Conservation (phyloP, 2,329 filamentous ascomycete genomes). For the Whalleya microplaca region DNA sequence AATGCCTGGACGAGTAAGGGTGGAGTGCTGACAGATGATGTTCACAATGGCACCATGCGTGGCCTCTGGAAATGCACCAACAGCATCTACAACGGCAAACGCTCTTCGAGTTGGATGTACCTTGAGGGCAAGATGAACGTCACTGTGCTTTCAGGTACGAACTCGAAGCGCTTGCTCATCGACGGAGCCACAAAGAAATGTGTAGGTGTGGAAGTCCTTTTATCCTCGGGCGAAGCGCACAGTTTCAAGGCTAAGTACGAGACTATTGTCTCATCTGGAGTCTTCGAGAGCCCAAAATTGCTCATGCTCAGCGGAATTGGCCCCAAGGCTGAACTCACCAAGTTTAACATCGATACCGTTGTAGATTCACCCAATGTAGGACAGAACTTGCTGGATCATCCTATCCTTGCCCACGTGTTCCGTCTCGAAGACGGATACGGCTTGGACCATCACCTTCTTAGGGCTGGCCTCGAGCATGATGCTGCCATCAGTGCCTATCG, state of each 20-base stretch:
- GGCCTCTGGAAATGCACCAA: conserved; percentile 58
- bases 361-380: conserved; percentile 65
- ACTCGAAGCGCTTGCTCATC: conserved; percentile 59
- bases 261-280: conserved; percentile 54
- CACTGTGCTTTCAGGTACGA: conserved; percentile 50
- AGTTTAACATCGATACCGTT: conserved; percentile 57
- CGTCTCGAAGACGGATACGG: conserved; percentile 46
- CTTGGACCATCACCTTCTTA: conserved; percentile 46
- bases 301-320: conserved; percentile 69
- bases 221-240: conserved; percentile 43
- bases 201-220: conserved; percentile 52
- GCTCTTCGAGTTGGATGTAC: conserved; percentile 55
- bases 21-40: conserved; percentile 53
- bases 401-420: conserved; percentile 55
- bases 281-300: conserved; percentile 67
- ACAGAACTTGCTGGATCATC: conserved; percentile 66
- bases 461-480: conserved; percentile 40
- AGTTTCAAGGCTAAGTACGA: conserved; percentile 53
- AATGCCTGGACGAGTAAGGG: conserved; percentile 59
- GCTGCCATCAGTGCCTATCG: conserved; percentile 42
- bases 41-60: conserved; percentile 58
- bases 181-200: conserved; percentile 45
- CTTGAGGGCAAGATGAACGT: conserved; percentile 59
- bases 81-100: conserved; percentile 60
- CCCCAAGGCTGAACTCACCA: conserved; percentile 53